phyloP scores from a whole-genome alignment of 2,329 filamentous ascomycete species.

The Xylariaceae sp. region DNA sequence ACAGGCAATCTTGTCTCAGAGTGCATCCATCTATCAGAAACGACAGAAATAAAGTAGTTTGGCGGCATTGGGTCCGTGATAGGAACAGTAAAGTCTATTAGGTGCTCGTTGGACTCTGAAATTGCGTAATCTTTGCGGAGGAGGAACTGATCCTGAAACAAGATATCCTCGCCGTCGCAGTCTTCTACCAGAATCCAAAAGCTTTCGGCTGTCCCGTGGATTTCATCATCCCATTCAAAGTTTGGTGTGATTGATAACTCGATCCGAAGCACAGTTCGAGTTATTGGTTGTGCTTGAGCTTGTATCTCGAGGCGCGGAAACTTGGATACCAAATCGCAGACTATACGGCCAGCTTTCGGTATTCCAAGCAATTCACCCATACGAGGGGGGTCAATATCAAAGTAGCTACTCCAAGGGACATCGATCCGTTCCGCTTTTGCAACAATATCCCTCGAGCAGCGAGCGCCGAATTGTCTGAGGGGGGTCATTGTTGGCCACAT shows the following conservation, averaged over 20 bases:
- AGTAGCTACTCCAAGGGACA: slow-evolving; percentile 89
- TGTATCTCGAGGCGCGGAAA: slow-evolving; percentile 91
- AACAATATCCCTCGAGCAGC: slow-evolving; percentile 78
- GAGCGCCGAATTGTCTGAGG: slow-evolving; percentile 74
- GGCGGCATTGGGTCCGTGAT: slow-evolving; percentile 98
- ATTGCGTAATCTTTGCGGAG: slow-evolving; percentile 84
- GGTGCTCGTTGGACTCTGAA: slow-evolving; percentile 83
- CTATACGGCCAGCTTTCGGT: slow-evolving; percentile 79
- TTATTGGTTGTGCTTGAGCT: slow-evolving; percentile 91
- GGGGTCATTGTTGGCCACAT: slow-evolving; percentile 99
- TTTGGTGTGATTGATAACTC: slow-evolving; percentile 90
- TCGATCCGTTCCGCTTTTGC: slow-evolving; percentile 93
- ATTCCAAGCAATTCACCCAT: slow-evolving; percentile 94
- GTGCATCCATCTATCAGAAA: slow-evolving; percentile 98
- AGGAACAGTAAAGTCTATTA: slow-evolving; percentile 93
- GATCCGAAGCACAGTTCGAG: slow-evolving; percentile 84
- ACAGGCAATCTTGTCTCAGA: slow-evolving; percentile 90
- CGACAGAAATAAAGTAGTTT: slow-evolving; percentile 93
- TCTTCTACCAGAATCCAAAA: slow-evolving; percentile 99
- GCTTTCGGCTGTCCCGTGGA: slow-evolving; percentile 84
- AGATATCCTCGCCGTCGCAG: slow-evolving; percentile 91
- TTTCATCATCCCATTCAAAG: slow-evolving; percentile 88
- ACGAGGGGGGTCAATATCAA: slow-evolving; percentile 90
- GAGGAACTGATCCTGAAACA: slow-evolving; percentile 92
- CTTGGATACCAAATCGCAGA: slow-evolving; percentile 82